Conservation (phyloP, 768 basidiomycete genomes). For the Pleurotus pulmonarius region DNA sequence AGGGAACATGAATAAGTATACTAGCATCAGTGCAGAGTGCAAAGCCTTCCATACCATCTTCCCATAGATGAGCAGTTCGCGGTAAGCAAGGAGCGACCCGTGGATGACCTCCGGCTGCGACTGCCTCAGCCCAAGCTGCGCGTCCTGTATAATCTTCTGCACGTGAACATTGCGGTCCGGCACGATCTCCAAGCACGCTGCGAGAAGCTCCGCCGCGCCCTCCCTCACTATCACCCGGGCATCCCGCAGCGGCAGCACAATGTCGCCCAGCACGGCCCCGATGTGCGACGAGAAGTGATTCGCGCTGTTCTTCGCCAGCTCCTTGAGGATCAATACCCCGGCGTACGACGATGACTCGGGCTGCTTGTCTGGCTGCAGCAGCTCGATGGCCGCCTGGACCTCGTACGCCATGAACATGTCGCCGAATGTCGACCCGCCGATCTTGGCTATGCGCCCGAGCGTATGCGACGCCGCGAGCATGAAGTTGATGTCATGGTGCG, state of each 20-base stretch:
- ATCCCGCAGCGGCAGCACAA: conserved; percentile 87
- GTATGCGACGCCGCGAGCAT: conserved; percentile 94
- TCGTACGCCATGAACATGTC: conserved; percentile 89
- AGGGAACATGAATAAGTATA: conserved; percentile 5
- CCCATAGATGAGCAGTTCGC: conserved; percentile 88
- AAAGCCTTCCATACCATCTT: conserved; percentile 68
- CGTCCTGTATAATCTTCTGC: conserved; percentile 80
- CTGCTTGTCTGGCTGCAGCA: conserved; percentile 69
- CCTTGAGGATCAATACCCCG: conserved; percentile 91
- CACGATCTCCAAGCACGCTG: conserved; percentile 88
- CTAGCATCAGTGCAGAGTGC: neutral
- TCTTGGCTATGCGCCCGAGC: conserved; percentile 79
- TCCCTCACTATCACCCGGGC: conserved; percentile 87
- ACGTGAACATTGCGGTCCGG: conserved; percentile 75
- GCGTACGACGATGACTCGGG: conserved; percentile 83
- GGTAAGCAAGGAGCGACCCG: conserved; percentile 87
- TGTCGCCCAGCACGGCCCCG: conserved; percentile 84
- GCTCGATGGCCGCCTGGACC: conserved; percentile 77
- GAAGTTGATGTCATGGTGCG: conserved; percentile 86
- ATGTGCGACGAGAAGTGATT: conserved; percentile 88
- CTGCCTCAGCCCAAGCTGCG: conserved; percentile 76
- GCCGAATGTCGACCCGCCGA: conserved; percentile 80
- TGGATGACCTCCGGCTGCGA: conserved; percentile 86
- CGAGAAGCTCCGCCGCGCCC: conserved; percentile 90
- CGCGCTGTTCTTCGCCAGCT: conserved; percentile 86